Percentiles rank a stretch among this genome's conserved stretches.
phyloP scores from a whole-genome alignment of 1,284 basidiomycete genomes.

The Cryptococcus deneoformans region DNA sequence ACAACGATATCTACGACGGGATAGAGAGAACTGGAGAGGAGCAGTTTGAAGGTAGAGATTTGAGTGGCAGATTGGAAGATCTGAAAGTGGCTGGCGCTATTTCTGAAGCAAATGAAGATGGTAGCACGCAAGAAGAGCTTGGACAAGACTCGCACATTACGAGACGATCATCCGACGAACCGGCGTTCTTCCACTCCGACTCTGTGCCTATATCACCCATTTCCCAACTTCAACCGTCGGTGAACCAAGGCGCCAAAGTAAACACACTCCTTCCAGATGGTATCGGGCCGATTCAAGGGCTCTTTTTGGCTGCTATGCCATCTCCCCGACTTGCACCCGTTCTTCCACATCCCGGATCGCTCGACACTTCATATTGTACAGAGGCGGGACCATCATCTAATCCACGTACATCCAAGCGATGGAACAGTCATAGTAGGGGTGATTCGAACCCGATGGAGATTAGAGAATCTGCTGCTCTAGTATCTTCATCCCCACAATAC shows the following conservation, averaged over 20 bases:
- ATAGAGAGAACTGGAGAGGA: conserved; percentile 12
- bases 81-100: neutral
- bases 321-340: conserved; percentile 1
- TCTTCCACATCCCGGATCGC: neutral
- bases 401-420: too few species aligned
- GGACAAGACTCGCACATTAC: conserved; percentile 6
- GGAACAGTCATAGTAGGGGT: too few species aligned
- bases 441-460: too few species aligned
- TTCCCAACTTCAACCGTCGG: neutral
- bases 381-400: too few species aligned
- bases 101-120: conserved; percentile 2
- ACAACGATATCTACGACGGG: conserved; percentile 10
- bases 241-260: neutral
- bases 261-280: neutral
- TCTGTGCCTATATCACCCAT: neutral
- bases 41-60: conserved; percentile 12
- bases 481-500: too few species aligned
- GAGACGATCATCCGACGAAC: conserved; percentile 9
- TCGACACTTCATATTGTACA: neutral
- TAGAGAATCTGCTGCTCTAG: too few species aligned
- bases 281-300: neutral
- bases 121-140: conserved; percentile 19
- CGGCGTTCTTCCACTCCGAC: conserved; percentile 12
- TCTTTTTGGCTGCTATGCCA: conserved; percentile 12
- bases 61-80: neutral